phyloP scores from a whole-genome alignment of 1,284 basidiomycete genomes.

The Microbotryum violaceum region DNA sequence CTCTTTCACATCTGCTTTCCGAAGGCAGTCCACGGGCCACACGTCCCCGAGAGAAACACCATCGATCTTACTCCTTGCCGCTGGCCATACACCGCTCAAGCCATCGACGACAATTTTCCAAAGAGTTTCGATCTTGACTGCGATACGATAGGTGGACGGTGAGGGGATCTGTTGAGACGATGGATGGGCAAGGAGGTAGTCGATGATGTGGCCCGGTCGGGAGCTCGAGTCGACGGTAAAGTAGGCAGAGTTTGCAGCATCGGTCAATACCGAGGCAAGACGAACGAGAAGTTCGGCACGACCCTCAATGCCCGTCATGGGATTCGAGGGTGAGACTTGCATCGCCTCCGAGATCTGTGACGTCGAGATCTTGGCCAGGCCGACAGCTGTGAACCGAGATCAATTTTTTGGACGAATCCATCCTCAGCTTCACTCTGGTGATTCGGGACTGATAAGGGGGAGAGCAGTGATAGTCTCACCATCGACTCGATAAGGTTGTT shows the following conservation, averaged over 20 bases:
- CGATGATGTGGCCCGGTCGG: constrained; percentile 72
- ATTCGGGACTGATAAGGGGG: not conserved
- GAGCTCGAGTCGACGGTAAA: constrained; percentile 46
- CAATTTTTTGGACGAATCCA: not conserved
- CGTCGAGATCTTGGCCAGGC: constrained; percentile 58
- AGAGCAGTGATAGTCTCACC: constrained; percentile 47
- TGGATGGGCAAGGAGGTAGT: constrained; percentile 44
- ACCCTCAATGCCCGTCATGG: constrained; percentile 85
- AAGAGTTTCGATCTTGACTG: constrained; percentile 46
- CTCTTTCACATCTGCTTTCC: constrained; percentile 50
- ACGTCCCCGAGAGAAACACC: constrained; percentile 73
- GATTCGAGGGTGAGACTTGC: constrained; percentile 70
- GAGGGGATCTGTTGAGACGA: constrained; percentile 40
- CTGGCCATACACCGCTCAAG: constrained; percentile 79
- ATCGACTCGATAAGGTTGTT: constrained; percentile 64
- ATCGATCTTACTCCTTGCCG: constrained; percentile 59
- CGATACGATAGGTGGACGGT: constrained; percentile 51
- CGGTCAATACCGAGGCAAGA: constrained; percentile 58
- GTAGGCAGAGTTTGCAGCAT: constrained; percentile 52
- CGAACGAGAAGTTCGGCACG: constrained; percentile 66
- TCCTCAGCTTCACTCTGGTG: not conserved
- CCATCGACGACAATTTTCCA: constrained; percentile 79
- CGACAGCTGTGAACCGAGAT: constrained; percentile 52
- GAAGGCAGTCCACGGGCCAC: constrained; percentile 74
- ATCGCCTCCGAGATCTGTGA: constrained; percentile 60